Base-by-base conservation (phyloP, 441 rosid species). In the Populus hybrid region DNA sequence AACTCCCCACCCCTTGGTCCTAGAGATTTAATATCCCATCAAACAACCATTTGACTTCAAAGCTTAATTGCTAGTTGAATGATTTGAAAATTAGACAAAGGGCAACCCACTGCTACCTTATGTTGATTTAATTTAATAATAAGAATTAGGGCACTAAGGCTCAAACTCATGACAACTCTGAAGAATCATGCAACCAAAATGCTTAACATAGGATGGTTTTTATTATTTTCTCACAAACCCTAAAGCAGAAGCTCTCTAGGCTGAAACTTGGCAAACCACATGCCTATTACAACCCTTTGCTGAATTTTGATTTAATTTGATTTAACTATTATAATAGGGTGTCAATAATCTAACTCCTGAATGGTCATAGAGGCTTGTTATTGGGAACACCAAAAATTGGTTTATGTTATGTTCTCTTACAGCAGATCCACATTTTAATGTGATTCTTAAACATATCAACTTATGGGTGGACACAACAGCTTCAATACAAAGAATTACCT, bases 401-500 rank as follows among this genome's bases (percentile, higher is more conserved):
- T 14, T 50, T 50, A 5, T 50, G 59, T 50, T 50, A 50, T 50
- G 6, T 50, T 16, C 20, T 50, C 59, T 50, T 4, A 50, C 59
- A 50, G 8, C 21, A 53, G 61, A 53, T 53, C 21, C 61, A 5
- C 61, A 16, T 53, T 53, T 53, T 16, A 53, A 53, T 53, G 61
- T 16, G 61, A 53, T 53, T 53, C 21, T 5, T 16, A 18, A 53
- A 53, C 21, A 16, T 53, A 53, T 53, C 2, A 53, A 53, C 21
- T 53, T 18, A 53, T 53, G 57, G 61, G 61, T 53, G 61, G 61
- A 53, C n/a, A 53, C 2, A 16, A 6, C 61, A 53, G 8, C 61
- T 53, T 53, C 61, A 53, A 53, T 53, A 53, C 8, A 14, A 42
- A 79, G 24, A 73, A 72, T 79, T 92, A 94, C 99, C 98, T 91